phyloP scores from a whole-genome alignment of 768 basidiomycete genomes.

The Mycena vitilis region DNA sequence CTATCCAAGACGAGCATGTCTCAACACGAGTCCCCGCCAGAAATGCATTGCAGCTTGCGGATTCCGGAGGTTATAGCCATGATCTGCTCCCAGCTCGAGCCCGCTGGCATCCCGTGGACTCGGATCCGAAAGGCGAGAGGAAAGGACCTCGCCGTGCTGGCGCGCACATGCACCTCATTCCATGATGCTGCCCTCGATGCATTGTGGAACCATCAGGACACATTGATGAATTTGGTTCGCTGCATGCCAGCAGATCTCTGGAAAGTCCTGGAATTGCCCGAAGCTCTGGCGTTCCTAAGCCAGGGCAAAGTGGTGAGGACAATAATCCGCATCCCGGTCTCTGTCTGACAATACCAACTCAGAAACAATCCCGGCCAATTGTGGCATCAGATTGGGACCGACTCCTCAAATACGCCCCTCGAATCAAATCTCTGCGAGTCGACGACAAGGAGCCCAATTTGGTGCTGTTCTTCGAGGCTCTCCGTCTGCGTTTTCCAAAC shows the following conservation, averaged over 20 bases:
- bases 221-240: slow-evolving; percentile 4
- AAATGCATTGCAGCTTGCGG: slow-evolving; percentile 8
- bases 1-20: too few relatives aligned
- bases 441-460: not conserved
- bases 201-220: not conserved
- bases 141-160: not conserved
- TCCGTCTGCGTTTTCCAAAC: not conserved
- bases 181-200: slow-evolving; percentile 6
- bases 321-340: not conserved
- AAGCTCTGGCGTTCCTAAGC: too few relatives aligned
- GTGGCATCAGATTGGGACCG: slow-evolving; percentile 2
- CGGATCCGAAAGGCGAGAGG: not conserved
- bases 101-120: not conserved
- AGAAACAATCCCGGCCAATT: not conserved
- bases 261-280: not conserved
- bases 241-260: slow-evolving; percentile 2
- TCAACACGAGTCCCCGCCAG: too few relatives aligned
- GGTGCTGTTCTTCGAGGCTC: not conserved
- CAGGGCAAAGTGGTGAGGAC: too few relatives aligned
- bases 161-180: not conserved
- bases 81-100: not conserved
- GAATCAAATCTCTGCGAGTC: not conserved
- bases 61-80: not conserved
- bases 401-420: not conserved
- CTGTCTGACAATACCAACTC: not conserved